Evolutionary conservation across 352 stramenopile genomes (phyloP), one percentile per base, ranked within the genome.

Genomic region (Phytophthora litchii): DNA sequence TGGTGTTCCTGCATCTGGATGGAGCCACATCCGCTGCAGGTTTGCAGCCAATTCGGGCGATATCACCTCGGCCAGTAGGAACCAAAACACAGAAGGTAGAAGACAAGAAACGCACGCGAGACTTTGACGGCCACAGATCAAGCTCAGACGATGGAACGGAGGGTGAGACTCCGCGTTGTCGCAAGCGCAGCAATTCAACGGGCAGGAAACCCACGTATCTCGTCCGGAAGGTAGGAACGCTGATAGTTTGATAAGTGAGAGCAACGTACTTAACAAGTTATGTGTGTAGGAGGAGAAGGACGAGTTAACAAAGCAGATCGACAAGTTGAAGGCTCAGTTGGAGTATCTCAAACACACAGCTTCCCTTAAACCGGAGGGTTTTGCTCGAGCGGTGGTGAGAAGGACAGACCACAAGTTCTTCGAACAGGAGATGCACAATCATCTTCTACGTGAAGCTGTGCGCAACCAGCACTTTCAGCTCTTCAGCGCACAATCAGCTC

Each of bases 401-500:
- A 54, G 44, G 20, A 59, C 38, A n/a, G 60, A 56, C 32, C 64
- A 54, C 54, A 50, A 61, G 58, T 62, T 63, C 2, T 66, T 74
- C 13, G 66, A 81, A 55, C 57, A 68, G 46, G 69, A 78, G 65
- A 71, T 81, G 48, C 41, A 64, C 50, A 83, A 83, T 55, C 63
- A 78, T 31, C 47, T 79, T 19, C 52, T 81, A 23, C 71, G 72
- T 16, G 71, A 83, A 56, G 55, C 60, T 11, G 67, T 79, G 49
- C 69, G 71, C 17, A 81, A 80, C 47, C 74, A 83, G 46, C 69
- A 83, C 35, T 67, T 81, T 29, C 50, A 77, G 58, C 55, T 81
- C 29, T 62, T 79, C 31, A 70, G 60, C 11, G 68, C 65, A 21
- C 74, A 81, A 47, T 83, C 74, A 5, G 66, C 70, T 19, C 55